Evolutionary conservation across 108 stramenopile genomes (phyloP).

Genomic region (Mediolabrus comicus): DNA sequence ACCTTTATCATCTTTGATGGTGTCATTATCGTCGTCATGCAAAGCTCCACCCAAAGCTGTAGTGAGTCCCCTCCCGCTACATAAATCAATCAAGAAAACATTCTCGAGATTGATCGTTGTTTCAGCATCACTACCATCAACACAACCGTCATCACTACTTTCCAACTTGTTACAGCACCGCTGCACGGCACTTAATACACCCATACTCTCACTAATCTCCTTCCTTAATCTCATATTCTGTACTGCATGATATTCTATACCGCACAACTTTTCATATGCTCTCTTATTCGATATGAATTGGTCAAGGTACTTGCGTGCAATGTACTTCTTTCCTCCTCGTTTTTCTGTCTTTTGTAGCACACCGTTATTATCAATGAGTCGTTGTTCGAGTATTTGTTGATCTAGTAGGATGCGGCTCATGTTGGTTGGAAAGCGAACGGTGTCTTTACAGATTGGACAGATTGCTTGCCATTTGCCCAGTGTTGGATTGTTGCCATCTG

Average conservation of each 20-base stretch:
- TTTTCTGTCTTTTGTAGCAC: background rate
- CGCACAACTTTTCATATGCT: conserved; percentile 20
- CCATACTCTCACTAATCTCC: conserved; percentile 25
- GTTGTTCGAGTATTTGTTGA: conserved; percentile 13
- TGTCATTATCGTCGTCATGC: background rate
- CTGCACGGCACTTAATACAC: conserved; percentile 29
- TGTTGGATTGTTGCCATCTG: background rate
- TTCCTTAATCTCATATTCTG: conserved; percentile 32
- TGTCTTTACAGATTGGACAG: conserved; percentile 23
- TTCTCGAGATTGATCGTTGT: conserved; percentile 3
- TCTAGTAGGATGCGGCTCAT: conserved; percentile 11
- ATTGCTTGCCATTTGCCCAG: background rate
- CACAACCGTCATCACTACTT: background rate
- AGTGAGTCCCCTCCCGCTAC: conserved; percentile 31
- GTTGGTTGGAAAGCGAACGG: conserved; percentile 20
- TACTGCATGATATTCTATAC: conserved; percentile 27
- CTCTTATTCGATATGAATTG: conserved; percentile 14
- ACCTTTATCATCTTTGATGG: no score
- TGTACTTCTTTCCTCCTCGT: conserved; percentile 8
- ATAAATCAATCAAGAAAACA: conserved; percentile 33
- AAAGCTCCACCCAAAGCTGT: conserved; percentile 30
- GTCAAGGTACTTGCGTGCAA: conserved; percentile 26
- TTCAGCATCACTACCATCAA: background rate
- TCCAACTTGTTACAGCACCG: conserved; percentile 5
- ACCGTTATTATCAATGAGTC: background rate